Percentiles rank a stretch among this genome's conserved stretches.
Evolutionary conservation across 2,329 filamentous ascomycete species (phyloP).

Genomic region (Xylaria sp.): DNA sequence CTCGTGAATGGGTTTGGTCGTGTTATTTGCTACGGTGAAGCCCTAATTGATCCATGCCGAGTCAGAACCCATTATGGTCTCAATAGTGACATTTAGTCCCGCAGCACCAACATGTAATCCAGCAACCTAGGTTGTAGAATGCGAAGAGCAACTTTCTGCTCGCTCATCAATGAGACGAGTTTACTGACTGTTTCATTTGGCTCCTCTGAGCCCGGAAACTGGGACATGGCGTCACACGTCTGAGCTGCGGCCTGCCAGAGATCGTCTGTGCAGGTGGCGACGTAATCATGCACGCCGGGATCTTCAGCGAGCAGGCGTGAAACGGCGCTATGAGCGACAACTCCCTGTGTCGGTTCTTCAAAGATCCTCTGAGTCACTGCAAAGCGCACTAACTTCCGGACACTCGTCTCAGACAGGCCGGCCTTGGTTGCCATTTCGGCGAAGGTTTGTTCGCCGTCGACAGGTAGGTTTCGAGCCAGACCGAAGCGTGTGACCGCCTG

Average conservation of each 20-base stretch:
- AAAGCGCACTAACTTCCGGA: neutral
- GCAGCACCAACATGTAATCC: no score
- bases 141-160: no score
- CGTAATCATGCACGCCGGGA: slow-evolving; percentile 58
- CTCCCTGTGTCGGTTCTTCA: neutral
- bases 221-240: slow-evolving; percentile 27
- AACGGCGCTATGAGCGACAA: neutral
- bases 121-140: no score
- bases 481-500: slow-evolving; percentile 6
- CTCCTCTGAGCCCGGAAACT: slow-evolving; percentile 56
- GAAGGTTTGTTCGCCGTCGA: neutral
- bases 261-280: slow-evolving; percentile 26
- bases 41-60: no score
- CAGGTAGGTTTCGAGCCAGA: neutral
- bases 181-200: slow-evolving; percentile 53
- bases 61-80: no score
- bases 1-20: slow-evolving; percentile 62
- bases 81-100: no score
- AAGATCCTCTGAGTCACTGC: neutral
- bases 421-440: neutral
- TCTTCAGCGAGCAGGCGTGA: slow-evolving; percentile 47
- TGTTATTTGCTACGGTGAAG: slow-evolving; percentile 61
- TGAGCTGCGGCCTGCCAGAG: slow-evolving; percentile 31
- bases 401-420: neutral
- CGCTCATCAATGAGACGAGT: no score